These are phyloP conservation scores for Fusarium sp. DNA, from an alignment of 2,329 filamentous ascomycete genomes.

Conservation along the genomic window DNA sequence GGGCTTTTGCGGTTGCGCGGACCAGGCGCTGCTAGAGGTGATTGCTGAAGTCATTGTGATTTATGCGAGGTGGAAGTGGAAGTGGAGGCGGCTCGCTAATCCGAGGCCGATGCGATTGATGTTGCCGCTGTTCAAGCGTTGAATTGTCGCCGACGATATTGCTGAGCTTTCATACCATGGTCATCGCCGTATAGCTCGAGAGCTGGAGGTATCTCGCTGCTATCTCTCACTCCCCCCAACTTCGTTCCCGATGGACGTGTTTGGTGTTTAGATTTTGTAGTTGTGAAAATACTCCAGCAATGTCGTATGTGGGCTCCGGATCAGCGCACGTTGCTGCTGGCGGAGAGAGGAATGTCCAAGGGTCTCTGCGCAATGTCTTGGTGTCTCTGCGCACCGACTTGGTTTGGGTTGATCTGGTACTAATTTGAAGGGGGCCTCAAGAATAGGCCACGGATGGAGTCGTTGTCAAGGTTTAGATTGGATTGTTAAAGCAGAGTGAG, in stretches of 20 bases:
- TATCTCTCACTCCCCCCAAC: conserved; percentile 9
- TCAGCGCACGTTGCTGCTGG: conserved; percentile 7
- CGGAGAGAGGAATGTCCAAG: conserved; percentile 21
- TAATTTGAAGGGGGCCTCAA: conserved; percentile 20
- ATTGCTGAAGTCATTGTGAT: conserved; percentile 21
- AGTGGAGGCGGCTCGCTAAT: not conserved
- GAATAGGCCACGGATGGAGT: conserved; percentile 37
- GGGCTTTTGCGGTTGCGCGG: conserved; percentile 17
- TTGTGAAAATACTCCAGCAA: conserved; percentile 4
- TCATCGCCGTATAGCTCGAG: conserved; percentile 28
- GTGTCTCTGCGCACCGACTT: conserved; percentile 17
- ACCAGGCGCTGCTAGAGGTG: conserved; percentile 10
- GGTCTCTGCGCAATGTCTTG: conserved; percentile 38
- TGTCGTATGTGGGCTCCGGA: conserved; percentile 11
- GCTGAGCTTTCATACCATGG: conserved; percentile 36
- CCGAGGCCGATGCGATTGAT: conserved; percentile 13
- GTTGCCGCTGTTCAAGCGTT: conserved; percentile 21
- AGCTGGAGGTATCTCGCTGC: conserved; percentile 19
- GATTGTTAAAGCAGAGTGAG: conserved; percentile 11
- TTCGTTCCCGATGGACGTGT: not conserved
- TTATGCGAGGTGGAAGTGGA: conserved; percentile 2
- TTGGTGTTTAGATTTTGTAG: conserved; percentile 11
- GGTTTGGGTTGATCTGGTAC: conserved; percentile 9
- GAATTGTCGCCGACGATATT: conserved; percentile 30
- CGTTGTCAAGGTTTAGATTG: conserved; percentile 28